These are phyloP conservation scores for Collariella sp. DNA, from an alignment of 495 filamentous ascomycete genomes.

Conservation along the genomic window DNA sequence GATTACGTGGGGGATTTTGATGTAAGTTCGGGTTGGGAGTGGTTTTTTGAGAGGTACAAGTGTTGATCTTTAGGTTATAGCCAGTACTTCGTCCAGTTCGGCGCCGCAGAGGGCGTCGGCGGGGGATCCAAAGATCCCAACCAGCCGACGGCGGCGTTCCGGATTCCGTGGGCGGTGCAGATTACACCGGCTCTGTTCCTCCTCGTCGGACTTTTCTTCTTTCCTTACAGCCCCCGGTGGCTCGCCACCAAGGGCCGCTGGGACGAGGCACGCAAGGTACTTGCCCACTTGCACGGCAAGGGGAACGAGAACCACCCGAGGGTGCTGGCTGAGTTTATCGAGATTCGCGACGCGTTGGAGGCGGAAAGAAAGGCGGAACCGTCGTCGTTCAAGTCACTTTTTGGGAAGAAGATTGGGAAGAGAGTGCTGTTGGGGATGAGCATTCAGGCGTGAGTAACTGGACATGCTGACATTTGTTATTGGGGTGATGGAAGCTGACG, in stretches of 20 bases:
- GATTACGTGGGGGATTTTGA: conserved; percentile 63
- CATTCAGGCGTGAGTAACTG: conserved; percentile 52
- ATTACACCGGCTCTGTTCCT: conserved; percentile 61
- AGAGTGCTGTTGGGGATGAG: conserved; percentile 63
- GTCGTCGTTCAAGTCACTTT: conserved; percentile 49
- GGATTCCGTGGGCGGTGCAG: conserved; percentile 69
- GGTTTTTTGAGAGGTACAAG: no score
- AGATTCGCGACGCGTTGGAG: conserved; percentile 55
- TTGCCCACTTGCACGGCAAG: conserved; percentile 57
- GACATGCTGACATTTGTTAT: no score
- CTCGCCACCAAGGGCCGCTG: conserved; percentile 65
- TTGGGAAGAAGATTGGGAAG: conserved; percentile 55
- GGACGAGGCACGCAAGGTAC: conserved; percentile 57
- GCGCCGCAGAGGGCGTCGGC: conserved; percentile 48
- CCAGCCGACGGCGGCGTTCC: conserved; percentile 52
- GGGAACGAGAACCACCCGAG: conserved; percentile 52
- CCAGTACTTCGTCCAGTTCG: conserved; percentile 68
- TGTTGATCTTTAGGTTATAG: conserved; percentile 20
- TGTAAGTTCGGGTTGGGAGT: conserved; percentile 11
- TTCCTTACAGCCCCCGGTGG: conserved; percentile 69
- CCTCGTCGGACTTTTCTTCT: conserved; percentile 57
- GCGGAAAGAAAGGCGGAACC: conserved; percentile 54
- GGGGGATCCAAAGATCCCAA: conserved; percentile 51
- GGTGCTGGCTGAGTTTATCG: conserved; percentile 55
- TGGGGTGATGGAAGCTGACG: background rate